Conservation (phyloP, 352 stramenopile species). For the Proteromonas lacertae region DNA sequence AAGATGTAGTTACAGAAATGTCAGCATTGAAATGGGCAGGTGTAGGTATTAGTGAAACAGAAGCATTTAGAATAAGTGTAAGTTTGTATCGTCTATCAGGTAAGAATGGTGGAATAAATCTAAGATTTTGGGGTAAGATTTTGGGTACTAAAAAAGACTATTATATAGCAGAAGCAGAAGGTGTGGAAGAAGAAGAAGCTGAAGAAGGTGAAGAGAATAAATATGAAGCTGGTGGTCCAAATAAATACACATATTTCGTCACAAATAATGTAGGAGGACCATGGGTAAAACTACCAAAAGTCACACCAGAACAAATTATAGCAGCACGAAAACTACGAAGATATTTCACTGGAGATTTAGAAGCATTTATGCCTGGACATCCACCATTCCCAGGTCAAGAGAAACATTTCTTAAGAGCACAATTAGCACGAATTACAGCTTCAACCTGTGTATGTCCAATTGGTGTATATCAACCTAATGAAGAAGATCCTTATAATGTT, state of each 20-base stretch:
- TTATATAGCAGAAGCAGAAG: conserved; percentile 41
- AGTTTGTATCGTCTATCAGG: no score
- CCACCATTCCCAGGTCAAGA: conserved; percentile 43
- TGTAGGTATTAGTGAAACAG: no score
- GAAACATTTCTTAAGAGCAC: conserved; percentile 34
- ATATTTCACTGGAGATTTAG: conserved; percentile 33
- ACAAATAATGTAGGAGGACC: conserved; percentile 5
- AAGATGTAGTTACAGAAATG: no score
- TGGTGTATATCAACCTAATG: conserved; percentile 33
- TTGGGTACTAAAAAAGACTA: conserved; percentile 26
- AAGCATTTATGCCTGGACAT: conserved; percentile 23
- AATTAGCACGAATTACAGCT: conserved; percentile 44
- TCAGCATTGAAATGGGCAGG: no score
- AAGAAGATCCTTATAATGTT: conserved; percentile 19
- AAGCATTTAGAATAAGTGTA: no score
- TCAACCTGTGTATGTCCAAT: conserved; percentile 30
- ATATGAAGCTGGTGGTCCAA: conserved; percentile 19
- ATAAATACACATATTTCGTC: conserved; percentile 53
- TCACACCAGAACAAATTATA: conserved; percentile 30
- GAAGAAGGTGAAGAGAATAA: conserved; percentile 16
- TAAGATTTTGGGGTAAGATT: conserved; percentile 49
- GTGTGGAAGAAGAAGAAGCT: conserved; percentile 25
- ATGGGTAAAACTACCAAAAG: conserved; percentile 34
- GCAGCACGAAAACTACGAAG: conserved; percentile 27
- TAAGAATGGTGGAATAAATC: no score